Evolutionary conservation across 768 basidiomycete genomes (phyloP).

Genomic region (Xanthoconium purpureum): DNA sequence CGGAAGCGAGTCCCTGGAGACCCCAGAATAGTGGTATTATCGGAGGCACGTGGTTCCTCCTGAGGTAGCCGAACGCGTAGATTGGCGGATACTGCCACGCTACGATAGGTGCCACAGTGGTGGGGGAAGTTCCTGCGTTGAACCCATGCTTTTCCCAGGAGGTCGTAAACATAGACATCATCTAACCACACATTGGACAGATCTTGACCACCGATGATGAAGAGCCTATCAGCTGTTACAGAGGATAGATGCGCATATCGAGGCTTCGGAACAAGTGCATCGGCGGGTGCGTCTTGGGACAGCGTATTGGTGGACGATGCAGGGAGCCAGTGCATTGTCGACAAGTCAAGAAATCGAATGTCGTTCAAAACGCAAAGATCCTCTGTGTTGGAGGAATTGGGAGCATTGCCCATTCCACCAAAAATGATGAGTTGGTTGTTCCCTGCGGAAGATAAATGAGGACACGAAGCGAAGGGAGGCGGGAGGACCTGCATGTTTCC

Average conservation of each 20-base stretch:
- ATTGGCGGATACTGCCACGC: conserved; percentile 78
- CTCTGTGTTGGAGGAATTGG: conserved; percentile 66
- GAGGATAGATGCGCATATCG: conserved; percentile 95
- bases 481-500: conserved; percentile 60
- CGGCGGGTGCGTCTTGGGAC: conserved; percentile 38
- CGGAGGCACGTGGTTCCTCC: conserved; percentile 48
- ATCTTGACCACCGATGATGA: conserved; percentile 95
- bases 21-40: conserved; percentile 44
- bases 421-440: conserved; percentile 89
- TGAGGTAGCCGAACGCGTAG: conserved; percentile 66
- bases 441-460: conserved; percentile 43
- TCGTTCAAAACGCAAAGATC: conserved; percentile 92
- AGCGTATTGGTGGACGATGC: conserved; percentile 27
- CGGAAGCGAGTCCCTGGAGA: conserved; percentile 60
- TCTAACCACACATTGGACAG: conserved; percentile 91
- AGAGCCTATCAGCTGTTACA: conserved; percentile 76
- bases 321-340: conserved; percentile 69
- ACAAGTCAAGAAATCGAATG: conserved; percentile 83
- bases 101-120: conserved; percentile 96
- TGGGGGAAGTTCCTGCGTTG: conserved; percentile 77
- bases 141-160: conserved; percentile 71
- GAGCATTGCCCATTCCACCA: conserved; percentile 89
- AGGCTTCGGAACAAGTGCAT: conserved; percentile 66
- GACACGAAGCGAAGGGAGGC: background rate
- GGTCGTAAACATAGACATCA: conserved; percentile 88